Conservation (phyloP, 345 rosid genomes). For the Hypericum androsaemum region DNA sequence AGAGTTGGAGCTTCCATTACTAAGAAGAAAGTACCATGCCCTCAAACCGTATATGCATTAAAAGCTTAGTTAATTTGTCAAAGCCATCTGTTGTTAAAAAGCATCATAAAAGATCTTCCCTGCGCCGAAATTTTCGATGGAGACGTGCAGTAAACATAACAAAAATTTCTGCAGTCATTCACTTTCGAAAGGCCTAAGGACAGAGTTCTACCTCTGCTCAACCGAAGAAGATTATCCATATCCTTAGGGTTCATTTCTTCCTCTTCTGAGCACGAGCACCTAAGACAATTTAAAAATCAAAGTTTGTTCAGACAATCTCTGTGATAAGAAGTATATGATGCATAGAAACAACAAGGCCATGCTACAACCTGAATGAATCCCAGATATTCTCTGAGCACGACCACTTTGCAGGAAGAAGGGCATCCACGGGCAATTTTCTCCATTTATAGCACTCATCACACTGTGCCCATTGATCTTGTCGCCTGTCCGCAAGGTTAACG, state of each 20-base stretch:
- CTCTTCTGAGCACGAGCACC: slow-evolving; percentile 57
- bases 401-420: slow-evolving; percentile 74
- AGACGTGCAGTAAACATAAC: no score
- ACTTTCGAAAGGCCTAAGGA: slow-evolving; percentile 1
- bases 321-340: background rate
- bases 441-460: slow-evolving; percentile 85
- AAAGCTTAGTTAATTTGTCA: no score
- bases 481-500: slow-evolving; percentile 23
- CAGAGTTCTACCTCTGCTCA: slow-evolving; percentile 44
- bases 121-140: no score
- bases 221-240: slow-evolving; percentile 45
- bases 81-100: no score
- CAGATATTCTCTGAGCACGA: slow-evolving; percentile 61
- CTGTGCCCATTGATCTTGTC: slow-evolving; percentile 69
- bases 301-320: no score
- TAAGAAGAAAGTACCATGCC: no score
- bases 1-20: no score
- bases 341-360: background rate
- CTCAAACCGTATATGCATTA: no score
- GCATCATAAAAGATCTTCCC: no score
- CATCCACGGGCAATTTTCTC: slow-evolving; percentile 64
- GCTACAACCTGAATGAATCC: slow-evolving; percentile 52
- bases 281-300: slow-evolving; percentile 15
- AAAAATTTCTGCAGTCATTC: background rate
- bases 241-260: slow-evolving; percentile 55